Percentiles rank a stretch among this genome's conserved stretches.
Conservation (phyloP, 2,329 filamentous ascomycete genomes). For the Fusarium sororula region DNA sequence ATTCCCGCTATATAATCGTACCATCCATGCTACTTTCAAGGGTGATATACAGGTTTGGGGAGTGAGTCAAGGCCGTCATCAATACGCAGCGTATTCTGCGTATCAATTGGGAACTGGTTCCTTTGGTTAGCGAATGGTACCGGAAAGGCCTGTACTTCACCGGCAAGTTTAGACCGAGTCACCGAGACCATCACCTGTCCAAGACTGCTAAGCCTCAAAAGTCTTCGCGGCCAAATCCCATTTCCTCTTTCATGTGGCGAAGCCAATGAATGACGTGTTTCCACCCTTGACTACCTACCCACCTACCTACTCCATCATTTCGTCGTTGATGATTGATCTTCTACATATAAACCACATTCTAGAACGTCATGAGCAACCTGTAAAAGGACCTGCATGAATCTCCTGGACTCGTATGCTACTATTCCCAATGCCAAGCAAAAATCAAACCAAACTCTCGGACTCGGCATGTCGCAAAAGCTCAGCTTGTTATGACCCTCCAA, state of each 20-base stretch:
- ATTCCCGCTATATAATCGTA: background rate
- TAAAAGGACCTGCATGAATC: background rate
- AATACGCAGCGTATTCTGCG: slow-evolving; percentile 14
- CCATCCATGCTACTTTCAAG: background rate
- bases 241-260: slow-evolving; percentile 20
- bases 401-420: background rate
- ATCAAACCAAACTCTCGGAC: background rate
- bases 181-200: slow-evolving; percentile 5
- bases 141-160: background rate
- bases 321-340: background rate
- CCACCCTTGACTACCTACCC: background rate
- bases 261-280: slow-evolving; percentile 18
- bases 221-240: slow-evolving; percentile 10
- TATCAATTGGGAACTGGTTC: background rate
- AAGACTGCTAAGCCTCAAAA: slow-evolving; percentile 28
- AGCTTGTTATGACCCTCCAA: background rate
- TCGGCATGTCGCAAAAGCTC: background rate
- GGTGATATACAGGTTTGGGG: background rate
- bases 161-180: background rate
- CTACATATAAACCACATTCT: slow-evolving; percentile 1
- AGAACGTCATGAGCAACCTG: slow-evolving; percentile 1
- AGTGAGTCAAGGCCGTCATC: slow-evolving; percentile 5
- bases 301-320: background rate
- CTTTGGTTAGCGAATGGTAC: background rate
- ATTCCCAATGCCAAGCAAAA: background rate